Conservation (phyloP, 768 basidiomycete genomes). For the Termitomyces titanicus region DNA sequence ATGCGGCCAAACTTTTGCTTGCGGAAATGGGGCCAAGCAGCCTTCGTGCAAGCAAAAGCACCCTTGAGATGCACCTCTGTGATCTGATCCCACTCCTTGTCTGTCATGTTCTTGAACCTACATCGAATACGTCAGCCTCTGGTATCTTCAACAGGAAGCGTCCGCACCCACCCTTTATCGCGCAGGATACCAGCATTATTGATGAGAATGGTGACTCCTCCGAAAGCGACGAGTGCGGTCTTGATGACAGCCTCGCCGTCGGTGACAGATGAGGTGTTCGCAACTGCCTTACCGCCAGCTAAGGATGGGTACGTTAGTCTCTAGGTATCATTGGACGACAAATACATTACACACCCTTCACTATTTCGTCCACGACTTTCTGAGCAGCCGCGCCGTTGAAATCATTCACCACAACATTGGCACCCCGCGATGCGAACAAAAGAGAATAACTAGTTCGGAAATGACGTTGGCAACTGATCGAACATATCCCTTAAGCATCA, state of each 20-base stretch:
- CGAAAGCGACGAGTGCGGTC: slow-evolving; percentile 83
- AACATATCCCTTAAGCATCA: neutral
- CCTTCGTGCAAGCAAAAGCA: slow-evolving; percentile 88
- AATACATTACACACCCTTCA: slow-evolving; percentile 48
- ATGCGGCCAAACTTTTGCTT: slow-evolving; percentile 94
- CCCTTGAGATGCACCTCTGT: slow-evolving; percentile 92
- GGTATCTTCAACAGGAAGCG: neutral
- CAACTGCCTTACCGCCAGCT: slow-evolving; percentile 90
- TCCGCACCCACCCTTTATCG: slow-evolving; percentile 61
- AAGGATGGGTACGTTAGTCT: slow-evolving; percentile 2
- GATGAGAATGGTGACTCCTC: slow-evolving; percentile 80
- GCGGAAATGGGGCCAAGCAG: slow-evolving; percentile 94
- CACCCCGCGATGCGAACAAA: slow-evolving; percentile 89
- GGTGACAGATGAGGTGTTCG: slow-evolving; percentile 81
- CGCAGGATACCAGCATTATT: slow-evolving; percentile 95
- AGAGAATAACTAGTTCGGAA: slow-evolving; percentile 67
- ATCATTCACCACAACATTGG: slow-evolving; percentile 94
- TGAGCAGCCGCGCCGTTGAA: slow-evolving; percentile 86
- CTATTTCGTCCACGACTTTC: slow-evolving; percentile 89
- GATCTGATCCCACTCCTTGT: slow-evolving; percentile 90
- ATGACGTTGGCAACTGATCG: slow-evolving; percentile 5
- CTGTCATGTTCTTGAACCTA: slow-evolving; percentile 97
- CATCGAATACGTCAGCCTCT: neutral
- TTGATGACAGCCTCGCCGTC: slow-evolving; percentile 87
- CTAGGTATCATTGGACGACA: neutral